A percentile compares a stretch with the other conserved stretches of the same genome.
These are phyloP conservation scores for Trichocladium antarcticum DNA, from an alignment of 495 filamentous ascomycete species.

Conservation along the genomic window DNA sequence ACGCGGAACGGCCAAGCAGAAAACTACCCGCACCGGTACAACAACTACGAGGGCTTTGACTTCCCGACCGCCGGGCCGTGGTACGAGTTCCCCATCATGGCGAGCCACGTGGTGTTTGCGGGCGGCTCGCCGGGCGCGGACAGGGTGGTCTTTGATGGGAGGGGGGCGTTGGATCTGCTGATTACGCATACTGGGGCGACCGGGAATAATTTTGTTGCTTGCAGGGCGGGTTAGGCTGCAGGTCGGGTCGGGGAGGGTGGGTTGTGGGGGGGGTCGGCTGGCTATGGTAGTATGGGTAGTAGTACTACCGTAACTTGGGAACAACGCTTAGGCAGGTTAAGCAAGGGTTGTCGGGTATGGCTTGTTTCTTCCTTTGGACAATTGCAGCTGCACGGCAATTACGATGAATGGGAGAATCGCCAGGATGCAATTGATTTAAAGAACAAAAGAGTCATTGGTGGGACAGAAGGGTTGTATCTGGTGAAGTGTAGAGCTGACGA, in stretches of 20 bases:
- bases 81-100: slow-evolving; percentile 63
- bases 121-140: slow-evolving; percentile 60
- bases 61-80: slow-evolving; percentile 49
- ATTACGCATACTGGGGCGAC: slow-evolving; percentile 62
- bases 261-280: no score
- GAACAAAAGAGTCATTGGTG: no score
- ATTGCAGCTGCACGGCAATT: no score
- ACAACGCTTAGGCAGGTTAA: no score
- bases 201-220: slow-evolving; percentile 54
- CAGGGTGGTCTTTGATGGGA: slow-evolving; percentile 54
- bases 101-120: slow-evolving; percentile 40
- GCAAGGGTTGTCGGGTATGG: no score
- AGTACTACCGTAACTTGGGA: no score
- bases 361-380: no score
- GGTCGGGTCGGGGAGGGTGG: background rate
- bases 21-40: slow-evolving; percentile 60
- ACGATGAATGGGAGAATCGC: no score
- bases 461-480: no score
- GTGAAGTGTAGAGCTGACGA: no score
- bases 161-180: slow-evolving; percentile 42
- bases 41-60: slow-evolving; percentile 62
- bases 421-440: no score
- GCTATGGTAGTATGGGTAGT: no score
- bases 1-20: slow-evolving; percentile 12
- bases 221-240: slow-evolving; percentile 15